Evolutionary conservation across 257 asterid genomes (phyloP).

Genomic region (Petunia secreta): DNA sequence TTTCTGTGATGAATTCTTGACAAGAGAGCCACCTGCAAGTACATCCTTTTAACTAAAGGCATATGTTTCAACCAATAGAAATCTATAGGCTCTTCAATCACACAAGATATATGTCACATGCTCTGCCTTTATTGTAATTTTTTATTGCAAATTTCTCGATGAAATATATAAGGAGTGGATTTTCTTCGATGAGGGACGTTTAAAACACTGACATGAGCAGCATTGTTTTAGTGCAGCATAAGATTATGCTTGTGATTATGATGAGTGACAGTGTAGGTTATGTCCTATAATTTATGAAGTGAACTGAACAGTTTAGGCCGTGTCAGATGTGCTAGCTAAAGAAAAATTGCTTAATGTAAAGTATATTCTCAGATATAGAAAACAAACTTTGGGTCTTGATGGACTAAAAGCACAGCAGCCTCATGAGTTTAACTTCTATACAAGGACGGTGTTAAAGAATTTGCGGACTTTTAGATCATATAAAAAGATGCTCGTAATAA

Average conservation of each 20-base stretch:
- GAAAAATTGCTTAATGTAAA: background rate
- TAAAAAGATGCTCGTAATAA: too few relatives aligned
- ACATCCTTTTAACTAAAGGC: background rate
- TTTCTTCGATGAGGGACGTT: background rate
- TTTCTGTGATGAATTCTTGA: conserved; percentile 98
- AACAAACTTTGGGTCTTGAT: too few relatives aligned
- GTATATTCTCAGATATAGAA: too few relatives aligned
- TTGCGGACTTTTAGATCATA: too few relatives aligned
- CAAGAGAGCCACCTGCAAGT: conserved; percentile 85
- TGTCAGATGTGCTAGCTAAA: background rate
- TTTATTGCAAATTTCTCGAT: background rate
- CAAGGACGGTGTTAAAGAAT: too few relatives aligned
- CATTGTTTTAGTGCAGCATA: background rate
- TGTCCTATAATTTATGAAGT: background rate
- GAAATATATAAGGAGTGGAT: background rate
- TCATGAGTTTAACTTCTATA: too few relatives aligned
- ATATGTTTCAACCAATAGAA: background rate
- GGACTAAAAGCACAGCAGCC: too few relatives aligned
- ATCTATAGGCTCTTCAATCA: background rate
- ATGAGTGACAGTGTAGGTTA: background rate
- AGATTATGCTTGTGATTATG: background rate
- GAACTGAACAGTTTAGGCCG: background rate
- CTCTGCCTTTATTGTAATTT: background rate
- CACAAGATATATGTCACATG: background rate
- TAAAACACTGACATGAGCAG: background rate